Conservation (phyloP, 495 filamentous ascomycete species). For the Talaromyces wortmannii region DNA sequence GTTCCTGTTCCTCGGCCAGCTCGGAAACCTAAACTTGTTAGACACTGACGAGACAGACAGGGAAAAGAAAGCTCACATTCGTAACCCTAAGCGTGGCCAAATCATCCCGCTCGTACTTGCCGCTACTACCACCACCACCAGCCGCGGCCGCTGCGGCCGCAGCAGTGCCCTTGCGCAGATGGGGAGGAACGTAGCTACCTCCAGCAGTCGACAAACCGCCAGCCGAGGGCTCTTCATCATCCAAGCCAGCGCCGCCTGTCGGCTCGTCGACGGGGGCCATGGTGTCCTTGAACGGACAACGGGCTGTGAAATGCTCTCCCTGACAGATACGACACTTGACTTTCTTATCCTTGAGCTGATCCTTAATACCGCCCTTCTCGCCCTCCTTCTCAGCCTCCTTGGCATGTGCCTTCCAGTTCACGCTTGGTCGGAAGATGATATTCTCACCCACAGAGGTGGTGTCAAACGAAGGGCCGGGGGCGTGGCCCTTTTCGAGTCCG, state of each 20-base stretch:
- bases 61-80: slow-evolving; percentile 60
- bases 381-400: slow-evolving; percentile 74
- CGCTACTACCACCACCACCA: slow-evolving; percentile 82
- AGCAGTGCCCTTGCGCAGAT: slow-evolving; percentile 64
- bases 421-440: slow-evolving; percentile 85
- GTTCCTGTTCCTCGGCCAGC: slow-evolving; percentile 89
- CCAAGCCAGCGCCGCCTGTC: slow-evolving; percentile 43
- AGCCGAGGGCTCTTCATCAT: slow-evolving; percentile 37
- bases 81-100: slow-evolving; percentile 92
- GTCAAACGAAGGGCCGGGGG: slow-evolving; percentile 62
- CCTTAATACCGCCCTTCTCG: slow-evolving; percentile 72
- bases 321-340: slow-evolving; percentile 99
- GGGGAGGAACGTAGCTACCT: slow-evolving; percentile 85
- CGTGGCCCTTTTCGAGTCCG: slow-evolving; percentile 71
- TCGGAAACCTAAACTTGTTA: slow-evolving; percentile 69
- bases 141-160: slow-evolving; percentile 39
- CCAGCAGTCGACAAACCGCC: slow-evolving; percentile 61
- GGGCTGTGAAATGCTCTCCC: slow-evolving; percentile 96
- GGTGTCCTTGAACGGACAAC: slow-evolving; percentile 83
- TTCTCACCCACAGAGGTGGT: slow-evolving; percentile 95
- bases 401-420: slow-evolving; percentile 84
- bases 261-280: slow-evolving; percentile 68
- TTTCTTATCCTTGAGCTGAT: slow-evolving; percentile 95
- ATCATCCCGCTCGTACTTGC: slow-evolving; percentile 94
- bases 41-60: slow-evolving; percentile 5